A percentile compares a stretch with the other conserved stretches of the same genome.
Evolutionary conservation across 768 basidiomycete species (phyloP).

Genomic region (Russula emetica): DNA sequence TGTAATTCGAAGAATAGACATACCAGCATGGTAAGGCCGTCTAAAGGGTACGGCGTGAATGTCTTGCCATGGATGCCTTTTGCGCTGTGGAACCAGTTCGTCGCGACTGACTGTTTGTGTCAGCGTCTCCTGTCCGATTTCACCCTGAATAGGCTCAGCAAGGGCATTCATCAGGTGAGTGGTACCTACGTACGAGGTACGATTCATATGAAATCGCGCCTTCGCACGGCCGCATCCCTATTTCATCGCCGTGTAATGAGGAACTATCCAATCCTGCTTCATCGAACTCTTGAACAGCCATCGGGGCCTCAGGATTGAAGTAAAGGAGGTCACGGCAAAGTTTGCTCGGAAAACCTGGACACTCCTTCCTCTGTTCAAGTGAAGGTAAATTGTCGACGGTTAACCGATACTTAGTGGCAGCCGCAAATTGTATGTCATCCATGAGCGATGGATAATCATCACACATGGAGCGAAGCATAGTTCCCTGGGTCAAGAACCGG

Average conservation of each 20-base stretch:
- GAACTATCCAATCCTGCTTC: slow-evolving; percentile 11
- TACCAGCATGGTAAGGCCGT: slow-evolving; percentile 58
- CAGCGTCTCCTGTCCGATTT: slow-evolving; percentile 67
- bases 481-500: slow-evolving; percentile 45
- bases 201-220: slow-evolving; percentile 2
- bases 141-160: slow-evolving; percentile 43
- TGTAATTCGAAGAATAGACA: slow-evolving; percentile 25
- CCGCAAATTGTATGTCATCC: slow-evolving; percentile 41
- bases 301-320: slow-evolving; percentile 4
- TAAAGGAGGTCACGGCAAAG: slow-evolving; percentile 46
- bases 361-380: slow-evolving; percentile 46
- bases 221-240: neutral
- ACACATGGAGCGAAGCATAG: slow-evolving; percentile 55
- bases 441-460: slow-evolving; percentile 46
- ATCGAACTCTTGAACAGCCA: slow-evolving; percentile 8
- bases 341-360: slow-evolving; percentile 44
- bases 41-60: slow-evolving; percentile 35
- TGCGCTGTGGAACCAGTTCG: slow-evolving; percentile 55
- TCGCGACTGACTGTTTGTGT: slow-evolving; percentile 71
- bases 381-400: slow-evolving; percentile 53
- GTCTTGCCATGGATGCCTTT: slow-evolving; percentile 35
- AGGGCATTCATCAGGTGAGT: slow-evolving; percentile 11
- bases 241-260: slow-evolving; percentile 7
- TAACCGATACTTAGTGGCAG: slow-evolving; percentile 49
- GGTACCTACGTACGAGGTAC: slow-evolving; percentile 14